These are phyloP conservation scores for Saccharomyces hybrid DNA, from an alignment of 1,139 yeast species.

Conservation along the genomic window DNA sequence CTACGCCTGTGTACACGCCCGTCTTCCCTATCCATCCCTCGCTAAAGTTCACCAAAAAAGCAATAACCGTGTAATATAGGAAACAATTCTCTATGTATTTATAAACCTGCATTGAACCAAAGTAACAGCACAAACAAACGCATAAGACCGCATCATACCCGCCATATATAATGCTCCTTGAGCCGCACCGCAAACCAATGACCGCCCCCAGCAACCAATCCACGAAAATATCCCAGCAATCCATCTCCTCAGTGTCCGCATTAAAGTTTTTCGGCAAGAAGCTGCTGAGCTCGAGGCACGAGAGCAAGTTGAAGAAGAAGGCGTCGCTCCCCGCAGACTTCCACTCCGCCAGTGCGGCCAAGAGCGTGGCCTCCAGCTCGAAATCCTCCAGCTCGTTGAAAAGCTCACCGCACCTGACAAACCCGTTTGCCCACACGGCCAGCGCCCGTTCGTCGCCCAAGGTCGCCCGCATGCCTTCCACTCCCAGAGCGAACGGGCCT, in stretches of 20 bases:
- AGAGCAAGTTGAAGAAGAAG: background rate
- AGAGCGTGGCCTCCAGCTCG: background rate
- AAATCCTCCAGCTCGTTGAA: background rate
- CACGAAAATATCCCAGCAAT: slow-evolving; percentile 4
- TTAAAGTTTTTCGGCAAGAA: slow-evolving; percentile 19
- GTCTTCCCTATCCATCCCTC: background rate
- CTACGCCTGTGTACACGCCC: background rate
- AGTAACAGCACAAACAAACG: background rate
- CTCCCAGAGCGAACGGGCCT: background rate
- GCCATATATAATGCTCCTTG: background rate
- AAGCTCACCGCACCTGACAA: background rate
- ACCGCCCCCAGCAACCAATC: slow-evolving; percentile 3
- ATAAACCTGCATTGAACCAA: background rate
- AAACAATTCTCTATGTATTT: background rate
- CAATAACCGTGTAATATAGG: background rate
- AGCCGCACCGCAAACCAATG: background rate
- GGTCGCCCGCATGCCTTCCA: background rate
- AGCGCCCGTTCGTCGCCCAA: background rate
- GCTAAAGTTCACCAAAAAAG: background rate
- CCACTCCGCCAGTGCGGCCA: background rate
- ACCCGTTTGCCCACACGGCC: background rate
- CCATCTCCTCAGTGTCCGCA: slow-evolving; percentile 11
- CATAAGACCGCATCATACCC: background rate
- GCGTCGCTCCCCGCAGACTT: background rate
- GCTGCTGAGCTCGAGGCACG: slow-evolving; percentile 11